Evolutionary conservation across 1,284 basidiomycete species (phyloP), one percentile per base, ranked within the genome.

Genomic region (Schizopora paradoxa): DNA sequence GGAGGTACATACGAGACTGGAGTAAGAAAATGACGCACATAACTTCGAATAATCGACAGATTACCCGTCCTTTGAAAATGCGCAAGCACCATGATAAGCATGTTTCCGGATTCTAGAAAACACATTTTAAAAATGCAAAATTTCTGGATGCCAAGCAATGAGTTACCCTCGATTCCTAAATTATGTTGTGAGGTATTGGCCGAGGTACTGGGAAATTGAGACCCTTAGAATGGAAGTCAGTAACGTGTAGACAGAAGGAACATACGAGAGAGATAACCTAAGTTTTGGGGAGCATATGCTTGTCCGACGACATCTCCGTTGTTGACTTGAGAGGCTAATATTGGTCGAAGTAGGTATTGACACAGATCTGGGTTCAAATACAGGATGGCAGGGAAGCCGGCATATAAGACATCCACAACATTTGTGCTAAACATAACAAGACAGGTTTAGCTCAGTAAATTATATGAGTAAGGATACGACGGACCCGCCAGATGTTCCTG

Each of bases 391-490:
- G 76, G 75, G 37, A 73, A 67, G 0, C 72, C 62, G 1, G 72
- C 65, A 48, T 68, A 77, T 5, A 79, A 58, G 2, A 64, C 62
- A 46, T 78, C 74, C 2, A 75, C 71, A 1, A 74, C 68, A 48
- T 71, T 76, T 5, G 67, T 61, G 6, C 37, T 40, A 35, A 8
- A n/a, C n/a, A n/a, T n/a, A n/a, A n/a, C n/a, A n/a, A n/a, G n/a
- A n/a, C n/a, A n/a, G n/a, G n/a, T 3, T 32, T 32, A 3, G 22
- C 6, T n/a, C n/a, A 23, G n/a, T 43, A 18, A 35, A 8, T 23
- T 7, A 8, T 6, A 25, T 8, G 18, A 14, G 22, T 3, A 10
- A 19, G 6, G 10, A 10, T 35, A 35, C 18, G 2, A 26, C 36
- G 7, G 13, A 47, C 45, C 36, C 42, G 14, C n/a, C 38, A 27